phyloP scores from a whole-genome alignment of 2,329 filamentous ascomycete genomes.

The Beauveria pseudobassiana region DNA sequence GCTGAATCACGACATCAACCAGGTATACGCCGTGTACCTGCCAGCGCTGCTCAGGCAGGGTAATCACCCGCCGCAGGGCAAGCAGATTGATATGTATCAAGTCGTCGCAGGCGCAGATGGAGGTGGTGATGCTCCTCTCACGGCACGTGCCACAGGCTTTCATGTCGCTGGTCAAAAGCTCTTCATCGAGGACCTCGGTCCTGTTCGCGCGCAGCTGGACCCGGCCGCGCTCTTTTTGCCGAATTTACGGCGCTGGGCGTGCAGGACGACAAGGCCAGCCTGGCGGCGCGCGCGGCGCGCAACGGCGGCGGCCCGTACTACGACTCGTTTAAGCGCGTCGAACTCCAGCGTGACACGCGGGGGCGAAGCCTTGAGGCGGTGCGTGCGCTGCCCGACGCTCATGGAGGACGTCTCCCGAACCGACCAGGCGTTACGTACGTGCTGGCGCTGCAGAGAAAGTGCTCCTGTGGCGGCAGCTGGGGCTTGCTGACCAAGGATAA shows the following conservation, averaged over 20 bases:
- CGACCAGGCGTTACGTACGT: conserved; percentile 47
- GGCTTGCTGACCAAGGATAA: conserved; percentile 33
- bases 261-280: conserved; percentile 45
- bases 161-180: conserved; percentile 55
- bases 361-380: conserved; percentile 26
- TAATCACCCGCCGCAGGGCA: conserved; percentile 31
- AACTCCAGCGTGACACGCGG: conserved; percentile 31
- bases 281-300: conserved; percentile 30
- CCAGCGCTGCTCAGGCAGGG: conserved; percentile 40
- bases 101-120: conserved; percentile 39
- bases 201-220: conserved; percentile 54
- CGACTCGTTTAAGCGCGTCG: conserved; percentile 52
- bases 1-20: conserved; percentile 42
- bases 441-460: conserved; percentile 46
- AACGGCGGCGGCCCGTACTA: conserved; percentile 29
- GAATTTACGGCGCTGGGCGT: conserved; percentile 65
- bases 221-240: conserved; percentile 63
- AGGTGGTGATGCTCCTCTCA: conserved; percentile 46
- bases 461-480: conserved; percentile 48
- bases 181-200: conserved; percentile 51
- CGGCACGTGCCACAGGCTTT: conserved; percentile 39
- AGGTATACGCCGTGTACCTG: conserved; percentile 40
- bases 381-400: conserved; percentile 54
- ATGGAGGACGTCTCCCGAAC: conserved; percentile 51
- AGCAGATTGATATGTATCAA: conserved; percentile 39